Base-by-base conservation (phyloP, 1,139 yeast genomes). In the Geotrichum restrictum region DNA sequence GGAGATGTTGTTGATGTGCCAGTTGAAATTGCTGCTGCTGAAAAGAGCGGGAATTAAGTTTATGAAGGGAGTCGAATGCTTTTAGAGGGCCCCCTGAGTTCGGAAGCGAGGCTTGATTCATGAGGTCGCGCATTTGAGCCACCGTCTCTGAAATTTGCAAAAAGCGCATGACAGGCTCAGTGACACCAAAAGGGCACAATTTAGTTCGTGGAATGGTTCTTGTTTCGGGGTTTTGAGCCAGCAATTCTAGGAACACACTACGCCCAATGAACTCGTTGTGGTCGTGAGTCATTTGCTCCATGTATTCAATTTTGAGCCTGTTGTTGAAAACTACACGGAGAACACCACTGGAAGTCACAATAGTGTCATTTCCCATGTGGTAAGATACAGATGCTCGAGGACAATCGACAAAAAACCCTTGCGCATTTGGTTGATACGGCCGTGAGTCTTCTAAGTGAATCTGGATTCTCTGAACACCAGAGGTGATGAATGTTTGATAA, bases 111-210 rank as follows among this genome's bases (percentile, higher is more conserved):
- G 84, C 76, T 60, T 78, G 83, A 29, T 76, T 74, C 82, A 85
- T 82, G 53, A 85, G 69, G 31, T 85, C 81, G 54, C 79, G 77
- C 61, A 87, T 74, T 56, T 80, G 80, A 0, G 88, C 76, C 86
- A 88, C 83, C 1, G 84, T 83, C 67, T 86, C 94, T 45, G 88
- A 78, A 2, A 86, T 79, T 66, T 87, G 93, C 70, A 87, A 68
- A 33, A 83, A 74, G 51, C 91, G 71, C 80, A 85, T 77, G 2
- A 87, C 82, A 34, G 76, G 74, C 46, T 78, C 82, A 49, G 79
- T 80, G n/a, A 85, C 68, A 0, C 95, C 95, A 57, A 78, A 79
- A 52, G 78, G 73, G 21, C 37, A 34, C 21, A 52, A 22, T 22
- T 40, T 48, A 13, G 52, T 21, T 16, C 24, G 19, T 2, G 39